Percentiles rank a stretch among this genome's conserved stretches.
phyloP scores from a whole-genome alignment of 164 flowering plant genomes.

The Echeveria elegans region DNA sequence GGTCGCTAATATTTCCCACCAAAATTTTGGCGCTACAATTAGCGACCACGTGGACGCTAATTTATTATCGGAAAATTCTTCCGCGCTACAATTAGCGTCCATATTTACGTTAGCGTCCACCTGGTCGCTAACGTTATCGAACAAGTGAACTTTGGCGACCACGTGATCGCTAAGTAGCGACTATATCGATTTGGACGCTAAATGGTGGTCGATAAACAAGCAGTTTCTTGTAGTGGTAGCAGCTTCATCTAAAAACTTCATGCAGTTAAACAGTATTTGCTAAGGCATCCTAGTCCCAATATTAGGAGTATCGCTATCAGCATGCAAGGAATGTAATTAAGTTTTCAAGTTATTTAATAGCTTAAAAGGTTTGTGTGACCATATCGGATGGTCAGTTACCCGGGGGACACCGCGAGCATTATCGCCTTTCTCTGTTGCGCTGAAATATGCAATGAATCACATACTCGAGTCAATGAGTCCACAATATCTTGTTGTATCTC shows the following conservation, averaged over 20 bases:
- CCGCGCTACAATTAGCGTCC: too few species aligned
- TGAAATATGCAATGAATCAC: background rate
- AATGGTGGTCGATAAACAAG: too few species aligned
- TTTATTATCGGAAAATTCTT: too few species aligned
- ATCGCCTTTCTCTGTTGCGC: conserved; percentile 5
- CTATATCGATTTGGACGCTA: too few species aligned
- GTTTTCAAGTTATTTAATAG: background rate
- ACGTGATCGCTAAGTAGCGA: too few species aligned
- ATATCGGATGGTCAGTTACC: background rate
- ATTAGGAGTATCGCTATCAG: conserved; percentile 11
- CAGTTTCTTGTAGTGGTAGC: too few species aligned
- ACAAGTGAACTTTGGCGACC: too few species aligned
- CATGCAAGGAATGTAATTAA: conserved; percentile 8
- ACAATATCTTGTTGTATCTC: background rate
- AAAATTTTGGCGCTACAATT: too few species aligned
- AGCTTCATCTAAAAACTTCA: conserved; percentile 38
- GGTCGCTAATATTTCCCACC: too few species aligned
- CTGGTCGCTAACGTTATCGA: too few species aligned
- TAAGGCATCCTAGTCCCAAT: conserved; percentile 32
- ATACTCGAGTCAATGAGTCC: background rate
- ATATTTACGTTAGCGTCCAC: too few species aligned
- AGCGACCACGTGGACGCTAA: too few species aligned
- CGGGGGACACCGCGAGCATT: background rate
- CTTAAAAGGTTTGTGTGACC: background rate
- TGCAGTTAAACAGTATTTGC: conserved; percentile 56